These are phyloP conservation scores for Pichia deserticola DNA, from an alignment of 805 yeast genomes.

Conservation along the genomic window DNA sequence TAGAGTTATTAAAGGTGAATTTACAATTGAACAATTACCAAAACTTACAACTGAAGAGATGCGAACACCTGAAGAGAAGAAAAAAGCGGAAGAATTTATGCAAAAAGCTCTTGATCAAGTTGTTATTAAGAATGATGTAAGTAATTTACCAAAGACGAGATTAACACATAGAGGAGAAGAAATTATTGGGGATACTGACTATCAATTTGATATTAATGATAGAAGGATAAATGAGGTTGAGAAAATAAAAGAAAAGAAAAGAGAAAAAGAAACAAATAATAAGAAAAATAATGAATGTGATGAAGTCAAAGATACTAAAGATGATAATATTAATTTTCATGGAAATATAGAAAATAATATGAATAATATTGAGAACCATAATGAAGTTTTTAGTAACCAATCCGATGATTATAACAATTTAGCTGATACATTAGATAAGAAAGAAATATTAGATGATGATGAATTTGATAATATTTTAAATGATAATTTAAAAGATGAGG, in stretches of 20 bases:
- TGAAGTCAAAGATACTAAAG: neutral
- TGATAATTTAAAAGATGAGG: neutral
- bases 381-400: too few species aligned
- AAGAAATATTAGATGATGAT: constrained; percentile 14
- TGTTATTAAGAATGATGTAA: constrained; percentile 41
- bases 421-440: constrained; percentile 1
- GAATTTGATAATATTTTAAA: constrained; percentile 13
- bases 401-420: constrained; percentile 2
- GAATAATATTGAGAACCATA: too few species aligned
- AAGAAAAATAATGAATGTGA: neutral
- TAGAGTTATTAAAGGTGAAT: constrained; percentile 46
- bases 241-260: constrained; percentile 14
- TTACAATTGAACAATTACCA: constrained; percentile 54
- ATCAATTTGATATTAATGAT: constrained; percentile 22
- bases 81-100: constrained; percentile 63
- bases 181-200: constrained; percentile 50
- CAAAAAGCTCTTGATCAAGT: constrained; percentile 61
- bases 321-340: neutral
- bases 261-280: neutral
- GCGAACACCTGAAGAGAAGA: constrained; percentile 60
- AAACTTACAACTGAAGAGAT: constrained; percentile 66
- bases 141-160: constrained; percentile 51
- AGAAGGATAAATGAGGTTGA: constrained; percentile 20
- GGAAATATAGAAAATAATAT: too few species aligned
- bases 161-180: constrained; percentile 89